These are phyloP conservation scores for Hamigera avellanea DNA, from an alignment of 495 filamentous ascomycete species.

Conservation along the genomic window DNA sequence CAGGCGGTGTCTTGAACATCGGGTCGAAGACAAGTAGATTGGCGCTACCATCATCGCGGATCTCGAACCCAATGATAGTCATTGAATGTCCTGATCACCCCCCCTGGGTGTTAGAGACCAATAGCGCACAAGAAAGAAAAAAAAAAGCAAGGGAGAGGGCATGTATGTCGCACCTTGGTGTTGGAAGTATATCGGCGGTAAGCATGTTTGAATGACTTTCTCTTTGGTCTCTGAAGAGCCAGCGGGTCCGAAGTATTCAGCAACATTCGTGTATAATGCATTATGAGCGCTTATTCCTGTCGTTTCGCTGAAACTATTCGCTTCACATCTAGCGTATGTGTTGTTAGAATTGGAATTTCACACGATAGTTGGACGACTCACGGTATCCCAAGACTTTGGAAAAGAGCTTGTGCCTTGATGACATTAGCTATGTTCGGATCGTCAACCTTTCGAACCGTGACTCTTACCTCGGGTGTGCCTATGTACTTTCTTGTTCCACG, in stretches of 20 bases:
- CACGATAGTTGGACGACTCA: constrained; percentile 22
- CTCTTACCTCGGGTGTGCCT: constrained; percentile 75
- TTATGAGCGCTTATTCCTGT: constrained; percentile 36
- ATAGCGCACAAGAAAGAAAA: not conserved
- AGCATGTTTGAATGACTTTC: constrained; percentile 53
- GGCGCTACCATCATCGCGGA: constrained; percentile 46
- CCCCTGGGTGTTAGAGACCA: not conserved
- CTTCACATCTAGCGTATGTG: constrained; percentile 33
- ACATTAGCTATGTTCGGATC: constrained; percentile 5
- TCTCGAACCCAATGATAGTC: constrained; percentile 83
- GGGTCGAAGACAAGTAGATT: constrained; percentile 86
- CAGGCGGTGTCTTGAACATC: constrained; percentile 60
- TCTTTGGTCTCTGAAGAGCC: constrained; percentile 19
- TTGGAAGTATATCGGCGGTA: constrained; percentile 87
- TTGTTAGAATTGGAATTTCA: not conserved
- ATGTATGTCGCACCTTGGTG: constrained; percentile 62
- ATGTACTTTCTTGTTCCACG: constrained; percentile 87
- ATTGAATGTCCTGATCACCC: constrained; percentile 77
- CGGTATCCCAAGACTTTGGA: constrained; percentile 56
- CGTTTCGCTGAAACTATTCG: constrained; percentile 32
- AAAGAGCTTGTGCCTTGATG: constrained; percentile 65
- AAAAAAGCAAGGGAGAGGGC: not conserved
- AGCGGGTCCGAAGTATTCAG: constrained; percentile 57
- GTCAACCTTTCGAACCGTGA: not conserved
- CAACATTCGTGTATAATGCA: constrained; percentile 53